These are phyloP conservation scores for Magnusiomyces paraingens DNA, from an alignment of 1,139 yeast species.

Conservation along the genomic window DNA sequence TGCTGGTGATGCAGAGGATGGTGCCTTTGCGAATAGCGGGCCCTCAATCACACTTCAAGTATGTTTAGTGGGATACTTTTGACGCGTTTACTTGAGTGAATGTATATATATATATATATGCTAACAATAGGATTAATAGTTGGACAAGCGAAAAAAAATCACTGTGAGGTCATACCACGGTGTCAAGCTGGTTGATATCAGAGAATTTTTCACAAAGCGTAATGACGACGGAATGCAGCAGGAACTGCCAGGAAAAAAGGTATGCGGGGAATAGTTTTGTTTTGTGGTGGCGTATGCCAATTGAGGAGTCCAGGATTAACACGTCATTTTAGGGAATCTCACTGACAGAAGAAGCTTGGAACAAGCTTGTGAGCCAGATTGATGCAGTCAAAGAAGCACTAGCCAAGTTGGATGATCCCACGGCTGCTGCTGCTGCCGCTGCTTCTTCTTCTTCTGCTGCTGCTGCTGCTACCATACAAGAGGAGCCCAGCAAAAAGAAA, in stretches of 20 bases:
- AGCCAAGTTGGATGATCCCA: slow-evolving; percentile 24
- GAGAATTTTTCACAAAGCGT: slow-evolving; percentile 65
- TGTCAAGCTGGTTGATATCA: slow-evolving; percentile 61
- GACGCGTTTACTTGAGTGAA: not conserved
- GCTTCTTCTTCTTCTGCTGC: not conserved
- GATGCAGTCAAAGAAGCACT: slow-evolving; percentile 58
- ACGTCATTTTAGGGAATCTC: slow-evolving; percentile 52
- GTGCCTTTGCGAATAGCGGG: slow-evolving; percentile 6
- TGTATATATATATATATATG: not conserved
- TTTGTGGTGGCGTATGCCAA: not conserved
- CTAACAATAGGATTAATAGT: slow-evolving; percentile 26
- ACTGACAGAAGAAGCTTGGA: slow-evolving; percentile 65
- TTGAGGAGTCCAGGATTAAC: too few relatives aligned
- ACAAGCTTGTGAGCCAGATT: slow-evolving; percentile 44
- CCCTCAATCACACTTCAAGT: slow-evolving; percentile 14
- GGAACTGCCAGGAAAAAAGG: slow-evolving; percentile 72
- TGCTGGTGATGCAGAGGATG: slow-evolving; percentile 5
- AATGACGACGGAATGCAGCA: slow-evolving; percentile 39
- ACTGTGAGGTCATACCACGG: slow-evolving; percentile 67
- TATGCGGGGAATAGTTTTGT: slow-evolving; percentile 13
- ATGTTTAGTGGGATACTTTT: not conserved
- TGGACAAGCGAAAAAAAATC: slow-evolving; percentile 64
- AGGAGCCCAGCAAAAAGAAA: slow-evolving; percentile 2
- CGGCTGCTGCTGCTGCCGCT: not conserved
- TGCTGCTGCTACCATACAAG: slow-evolving; percentile 2